Conservation (phyloP, 352 stramenopile genomes). For the Plasmopara viticola region DNA sequence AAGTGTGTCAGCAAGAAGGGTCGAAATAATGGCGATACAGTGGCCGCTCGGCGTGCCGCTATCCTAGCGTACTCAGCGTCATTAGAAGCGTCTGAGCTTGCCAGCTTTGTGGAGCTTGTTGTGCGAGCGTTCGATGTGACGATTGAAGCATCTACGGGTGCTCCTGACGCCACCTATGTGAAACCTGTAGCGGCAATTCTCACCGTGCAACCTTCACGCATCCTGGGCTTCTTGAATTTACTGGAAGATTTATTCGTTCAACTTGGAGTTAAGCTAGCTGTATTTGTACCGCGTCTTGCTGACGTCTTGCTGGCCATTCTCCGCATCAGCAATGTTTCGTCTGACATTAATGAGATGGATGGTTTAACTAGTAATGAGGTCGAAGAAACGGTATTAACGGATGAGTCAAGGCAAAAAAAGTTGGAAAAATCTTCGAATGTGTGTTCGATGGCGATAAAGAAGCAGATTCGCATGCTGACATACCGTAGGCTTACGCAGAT, state of each 20-base stretch:
- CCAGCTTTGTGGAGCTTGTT: conserved; percentile 86
- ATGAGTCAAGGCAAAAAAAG: conserved; percentile 23
- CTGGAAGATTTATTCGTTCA: conserved; percentile 83
- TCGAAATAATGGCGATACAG: conserved; percentile 75
- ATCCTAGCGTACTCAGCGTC: conserved; percentile 87
- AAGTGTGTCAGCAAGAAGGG: conserved; percentile 87
- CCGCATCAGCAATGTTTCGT: conserved; percentile 35
- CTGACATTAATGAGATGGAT: conserved; percentile 18
- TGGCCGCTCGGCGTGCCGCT: conserved; percentile 77
- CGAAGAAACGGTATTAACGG: conserved; percentile 2
- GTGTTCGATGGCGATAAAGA: conserved; percentile 35
- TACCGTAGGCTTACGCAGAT: conserved; percentile 71
- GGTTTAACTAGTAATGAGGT: conserved; percentile 19
- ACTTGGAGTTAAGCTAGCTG: conserved; percentile 75
- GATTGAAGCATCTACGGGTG: conserved; percentile 18
- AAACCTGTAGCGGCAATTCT: conserved; percentile 33
- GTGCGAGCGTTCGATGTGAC: conserved; percentile 78
- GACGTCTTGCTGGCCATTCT: conserved; percentile 75
- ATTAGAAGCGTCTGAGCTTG: conserved; percentile 66
- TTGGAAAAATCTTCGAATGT: conserved; percentile 4
- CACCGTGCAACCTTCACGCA: conserved; percentile 60
- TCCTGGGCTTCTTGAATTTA: conserved; percentile 88
- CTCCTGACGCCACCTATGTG: conserved; percentile 16
- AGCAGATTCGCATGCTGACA: conserved; percentile 75
- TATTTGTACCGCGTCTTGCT: conserved; percentile 74